phyloP scores from a whole-genome alignment of 2,329 filamentous ascomycete genomes.

The Paecilomyces niveus region DNA sequence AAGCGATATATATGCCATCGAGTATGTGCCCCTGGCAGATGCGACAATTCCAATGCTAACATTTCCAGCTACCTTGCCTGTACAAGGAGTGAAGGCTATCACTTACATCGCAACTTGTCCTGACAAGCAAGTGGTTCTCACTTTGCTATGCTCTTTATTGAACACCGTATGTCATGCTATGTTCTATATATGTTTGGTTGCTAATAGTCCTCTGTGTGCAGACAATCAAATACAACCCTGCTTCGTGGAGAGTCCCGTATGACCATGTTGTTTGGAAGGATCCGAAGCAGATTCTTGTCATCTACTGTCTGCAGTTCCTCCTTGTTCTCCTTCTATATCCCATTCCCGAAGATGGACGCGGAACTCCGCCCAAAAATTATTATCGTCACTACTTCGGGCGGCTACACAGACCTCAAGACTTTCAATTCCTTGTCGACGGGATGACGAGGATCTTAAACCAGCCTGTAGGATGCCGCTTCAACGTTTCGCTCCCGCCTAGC shows the following conservation, averaged over 20 bases:
- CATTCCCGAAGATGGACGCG: slow-evolving; percentile 67
- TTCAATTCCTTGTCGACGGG: slow-evolving; percentile 93
- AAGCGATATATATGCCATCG: slow-evolving; percentile 87
- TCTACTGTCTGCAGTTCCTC: slow-evolving; percentile 86
- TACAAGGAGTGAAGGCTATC: slow-evolving; percentile 73
- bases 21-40: slow-evolving; percentile 36
- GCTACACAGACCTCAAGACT: slow-evolving; percentile 87
- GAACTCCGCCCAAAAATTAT: slow-evolving; percentile 70
- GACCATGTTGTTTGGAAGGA: slow-evolving; percentile 89
- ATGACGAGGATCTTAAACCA: slow-evolving; percentile 91
- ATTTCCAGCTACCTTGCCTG: slow-evolving; percentile 57
- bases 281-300: slow-evolving; percentile 80
- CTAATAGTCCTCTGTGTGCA: slow-evolving; percentile 27
- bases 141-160: slow-evolving; percentile 80
- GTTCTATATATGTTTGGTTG: not conserved
- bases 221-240: slow-evolving; percentile 93
- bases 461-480: slow-evolving; percentile 44
- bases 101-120: slow-evolving; percentile 83
- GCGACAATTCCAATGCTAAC: slow-evolving; percentile 6
- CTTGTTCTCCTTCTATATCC: slow-evolving; percentile 79
- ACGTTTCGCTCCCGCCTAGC: not conserved
- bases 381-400: slow-evolving; percentile 89
- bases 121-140: slow-evolving; percentile 87
- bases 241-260: slow-evolving; percentile 88
- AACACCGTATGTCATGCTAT: slow-evolving; percentile 66